Conservation (phyloP, 2,329 filamentous ascomycete genomes). For the Sporothrix variecibatus region DNA sequence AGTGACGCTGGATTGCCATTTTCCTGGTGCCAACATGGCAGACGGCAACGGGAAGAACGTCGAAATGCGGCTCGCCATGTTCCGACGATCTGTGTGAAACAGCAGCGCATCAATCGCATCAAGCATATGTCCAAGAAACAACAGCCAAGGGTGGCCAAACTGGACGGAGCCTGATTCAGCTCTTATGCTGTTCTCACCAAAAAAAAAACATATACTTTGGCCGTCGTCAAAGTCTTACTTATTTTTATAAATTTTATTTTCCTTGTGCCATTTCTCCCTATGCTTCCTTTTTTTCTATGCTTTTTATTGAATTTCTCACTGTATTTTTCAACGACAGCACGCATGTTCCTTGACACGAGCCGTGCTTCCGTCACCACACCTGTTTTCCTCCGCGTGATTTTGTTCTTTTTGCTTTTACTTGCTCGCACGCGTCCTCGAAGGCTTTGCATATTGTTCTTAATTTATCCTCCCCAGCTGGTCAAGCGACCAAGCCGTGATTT, state of each 20-base stretch:
- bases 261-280: neutral
- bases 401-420: neutral
- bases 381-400: neutral
- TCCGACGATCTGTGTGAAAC: constrained; percentile 30
- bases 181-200: neutral
- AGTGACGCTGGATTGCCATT: neutral
- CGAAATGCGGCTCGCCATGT: constrained; percentile 18
- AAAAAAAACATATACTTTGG: neutral
- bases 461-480: constrained; percentile 12
- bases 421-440: neutral
- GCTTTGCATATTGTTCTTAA: constrained; percentile 7
- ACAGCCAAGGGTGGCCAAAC: neutral
- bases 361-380: neutral
- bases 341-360: neutral
- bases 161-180: neutral
- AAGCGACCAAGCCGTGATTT: constrained; percentile 5
- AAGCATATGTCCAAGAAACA: neutral
- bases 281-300: neutral
- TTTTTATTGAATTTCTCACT: neutral
- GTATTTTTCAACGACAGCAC: neutral
- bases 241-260: neutral
- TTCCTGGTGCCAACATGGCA: neutral
- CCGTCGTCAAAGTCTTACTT: neutral
- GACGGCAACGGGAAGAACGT: neutral
- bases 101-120: constrained; percentile 14